Conservation (phyloP, 1,284 basidiomycete genomes). For the Mixia osmundae region DNA sequence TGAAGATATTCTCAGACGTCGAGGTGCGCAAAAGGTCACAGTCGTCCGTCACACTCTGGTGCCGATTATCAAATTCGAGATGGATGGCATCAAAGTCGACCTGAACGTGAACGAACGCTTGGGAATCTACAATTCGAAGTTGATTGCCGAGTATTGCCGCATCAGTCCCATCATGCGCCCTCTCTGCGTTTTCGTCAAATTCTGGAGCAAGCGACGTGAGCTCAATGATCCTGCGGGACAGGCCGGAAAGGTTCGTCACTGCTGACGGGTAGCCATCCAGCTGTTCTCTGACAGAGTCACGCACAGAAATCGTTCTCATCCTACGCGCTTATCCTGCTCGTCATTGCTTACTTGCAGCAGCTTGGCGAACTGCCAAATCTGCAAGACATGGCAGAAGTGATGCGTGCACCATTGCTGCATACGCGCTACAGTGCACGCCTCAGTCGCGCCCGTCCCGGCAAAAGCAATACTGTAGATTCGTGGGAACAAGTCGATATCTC, state of each 20-base stretch:
- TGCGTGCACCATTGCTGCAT: too few species aligned
- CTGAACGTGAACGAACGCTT: too few species aligned
- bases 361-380: constrained; percentile 20
- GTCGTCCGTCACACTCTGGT: constrained; percentile 8
- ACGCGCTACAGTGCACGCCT: too few species aligned
- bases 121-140: too few species aligned
- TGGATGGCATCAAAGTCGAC: constrained; percentile 13
- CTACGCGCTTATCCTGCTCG: constrained; percentile 16
- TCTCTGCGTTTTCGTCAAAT: constrained; percentile 15
- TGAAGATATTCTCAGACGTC: constrained; percentile 1
- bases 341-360: constrained; percentile 20
- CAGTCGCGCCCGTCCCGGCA: too few species aligned
- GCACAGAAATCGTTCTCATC: constrained; percentile 15
- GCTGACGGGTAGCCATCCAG: too few species aligned
- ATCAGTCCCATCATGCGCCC: too few species aligned
- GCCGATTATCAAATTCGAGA: constrained; percentile 16
- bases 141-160: too few species aligned
- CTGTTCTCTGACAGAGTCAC: too few species aligned
- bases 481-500: too few species aligned
- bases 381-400: constrained; percentile 15
- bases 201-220: constrained; percentile 15
- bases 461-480: too few species aligned
- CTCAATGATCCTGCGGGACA: constrained; percentile 15
- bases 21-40: constrained; percentile 6
- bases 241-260: too few species aligned